Evolutionary conservation across 2,329 filamentous ascomycete genomes (phyloP).

Genomic region (Colletotrichum sp.): DNA sequence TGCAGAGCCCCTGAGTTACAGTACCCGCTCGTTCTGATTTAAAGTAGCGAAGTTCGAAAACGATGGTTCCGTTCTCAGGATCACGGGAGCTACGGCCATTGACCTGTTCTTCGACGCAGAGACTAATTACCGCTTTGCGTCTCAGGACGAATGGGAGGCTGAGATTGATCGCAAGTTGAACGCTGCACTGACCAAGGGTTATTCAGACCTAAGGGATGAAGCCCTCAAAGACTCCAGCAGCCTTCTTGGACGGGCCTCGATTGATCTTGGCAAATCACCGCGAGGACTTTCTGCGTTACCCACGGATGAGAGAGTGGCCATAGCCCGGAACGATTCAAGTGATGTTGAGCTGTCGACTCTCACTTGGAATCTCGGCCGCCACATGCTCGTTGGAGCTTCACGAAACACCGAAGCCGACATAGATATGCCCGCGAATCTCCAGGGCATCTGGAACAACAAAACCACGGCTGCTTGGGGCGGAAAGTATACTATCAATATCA

Average conservation of each 20-base stretch:
- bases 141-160: constrained; percentile 23
- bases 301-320: constrained; percentile 9
- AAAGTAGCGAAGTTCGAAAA: neutral
- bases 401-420: constrained; percentile 24
- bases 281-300: neutral
- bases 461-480: constrained; percentile 40
- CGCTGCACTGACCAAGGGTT: constrained; percentile 23
- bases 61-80: constrained; percentile 1
- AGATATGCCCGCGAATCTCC: constrained; percentile 35
- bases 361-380: constrained; percentile 36
- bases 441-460: constrained; percentile 40
- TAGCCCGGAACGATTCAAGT: constrained; percentile 15
- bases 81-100: constrained; percentile 26
- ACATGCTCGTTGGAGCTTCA: constrained; percentile 32
- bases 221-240: constrained; percentile 25
- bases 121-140: constrained; percentile 28
- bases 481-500: constrained; percentile 50
- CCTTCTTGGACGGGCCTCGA: constrained; percentile 25
- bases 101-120: constrained; percentile 31
- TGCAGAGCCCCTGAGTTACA: neutral
- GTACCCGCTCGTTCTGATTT: neutral
- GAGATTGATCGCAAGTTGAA: constrained; percentile 29
- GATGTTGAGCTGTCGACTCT: constrained; percentile 32
- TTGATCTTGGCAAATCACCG: constrained; percentile 21
- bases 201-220: constrained; percentile 20